Evolutionary conservation across 495 filamentous ascomycete genomes (phyloP).

Genomic region (Chaetomium cochliodes): DNA sequence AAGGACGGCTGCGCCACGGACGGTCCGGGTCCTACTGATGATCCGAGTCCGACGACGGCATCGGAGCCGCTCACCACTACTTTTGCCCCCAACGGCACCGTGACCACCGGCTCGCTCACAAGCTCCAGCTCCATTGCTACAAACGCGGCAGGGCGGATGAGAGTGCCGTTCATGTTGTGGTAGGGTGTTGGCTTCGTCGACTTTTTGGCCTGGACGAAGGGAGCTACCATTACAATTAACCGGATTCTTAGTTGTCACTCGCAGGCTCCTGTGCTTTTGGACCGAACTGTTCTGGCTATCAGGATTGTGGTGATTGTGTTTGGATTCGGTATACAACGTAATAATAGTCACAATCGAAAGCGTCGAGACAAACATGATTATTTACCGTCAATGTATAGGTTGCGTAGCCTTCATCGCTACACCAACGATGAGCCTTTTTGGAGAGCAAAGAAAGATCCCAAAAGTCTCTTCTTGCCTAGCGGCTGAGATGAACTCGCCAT

Average conservation of each 20-base stretch:
- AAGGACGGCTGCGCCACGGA: not conserved
- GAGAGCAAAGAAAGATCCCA: no score
- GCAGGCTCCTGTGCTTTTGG: no score
- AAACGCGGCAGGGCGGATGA: constrained; percentile 2
- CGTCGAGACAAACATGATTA: no score
- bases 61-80: not conserved
- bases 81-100: not conserved
- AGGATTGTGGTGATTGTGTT: not conserved
- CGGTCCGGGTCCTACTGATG: not conserved
- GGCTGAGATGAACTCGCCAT: no score
- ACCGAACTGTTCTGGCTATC: no score
- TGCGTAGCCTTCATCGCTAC: no score
- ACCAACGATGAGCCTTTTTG: no score
- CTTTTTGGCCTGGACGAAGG: not conserved
- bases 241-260: no score
- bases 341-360: not conserved
- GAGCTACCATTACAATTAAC: not conserved
- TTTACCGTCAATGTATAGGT: no score
- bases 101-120: not conserved
- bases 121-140: not conserved
- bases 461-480: no score
- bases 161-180: constrained; percentile 7
- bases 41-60: not conserved
- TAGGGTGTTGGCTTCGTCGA: not conserved
- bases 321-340: not conserved